phyloP scores from a whole-genome alignment of 352 stramenopile species.

The Pythium utonaiense region DNA sequence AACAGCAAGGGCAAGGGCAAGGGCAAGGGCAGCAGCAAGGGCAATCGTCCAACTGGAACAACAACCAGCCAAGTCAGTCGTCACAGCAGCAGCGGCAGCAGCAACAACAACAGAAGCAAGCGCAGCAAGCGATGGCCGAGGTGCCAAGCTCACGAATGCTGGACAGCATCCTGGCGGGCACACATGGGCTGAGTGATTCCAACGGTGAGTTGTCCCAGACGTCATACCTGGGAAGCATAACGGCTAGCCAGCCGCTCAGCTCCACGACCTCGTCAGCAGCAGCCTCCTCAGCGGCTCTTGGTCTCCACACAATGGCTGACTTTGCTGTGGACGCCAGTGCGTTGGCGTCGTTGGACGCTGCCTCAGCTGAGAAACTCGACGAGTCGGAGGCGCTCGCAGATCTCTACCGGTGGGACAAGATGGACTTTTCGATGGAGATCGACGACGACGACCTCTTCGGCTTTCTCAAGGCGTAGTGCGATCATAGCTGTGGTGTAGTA shows the following conservation, averaged over 20 bases:
- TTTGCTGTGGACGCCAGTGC: conserved; percentile 1
- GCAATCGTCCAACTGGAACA: conserved; percentile 18
- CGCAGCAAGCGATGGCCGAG: not conserved
- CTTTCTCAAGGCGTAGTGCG: conserved; percentile 85
- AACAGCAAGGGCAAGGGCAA: not conserved
- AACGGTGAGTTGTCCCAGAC: not conserved
- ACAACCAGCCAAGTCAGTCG: not conserved
- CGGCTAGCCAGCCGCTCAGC: not conserved
- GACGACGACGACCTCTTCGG: conserved; percentile 60
- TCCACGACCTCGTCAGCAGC: conserved; percentile 18
- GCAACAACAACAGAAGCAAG: too few species aligned
- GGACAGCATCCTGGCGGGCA: conserved; percentile 25
- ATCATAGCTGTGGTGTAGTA: too few species aligned
- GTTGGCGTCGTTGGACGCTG: not conserved
- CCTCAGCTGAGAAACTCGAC: conserved; percentile 25
- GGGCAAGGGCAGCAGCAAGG: conserved; percentile 17
- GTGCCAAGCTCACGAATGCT: not conserved
- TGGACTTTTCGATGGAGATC: conserved; percentile 78
- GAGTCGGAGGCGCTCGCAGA: conserved; percentile 56
- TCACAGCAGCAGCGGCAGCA: not conserved
- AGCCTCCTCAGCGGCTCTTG: conserved; percentile 14
- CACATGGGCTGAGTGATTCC: not conserved
- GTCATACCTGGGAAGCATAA: not conserved
- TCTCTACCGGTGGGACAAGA: conserved; percentile 74
- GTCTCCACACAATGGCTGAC: conserved; percentile 5